Percentiles rank a stretch among this genome's conserved stretches.
Evolutionary conservation across 768 basidiomycete genomes (phyloP).

Genomic region (Lactifluus echinatus): DNA sequence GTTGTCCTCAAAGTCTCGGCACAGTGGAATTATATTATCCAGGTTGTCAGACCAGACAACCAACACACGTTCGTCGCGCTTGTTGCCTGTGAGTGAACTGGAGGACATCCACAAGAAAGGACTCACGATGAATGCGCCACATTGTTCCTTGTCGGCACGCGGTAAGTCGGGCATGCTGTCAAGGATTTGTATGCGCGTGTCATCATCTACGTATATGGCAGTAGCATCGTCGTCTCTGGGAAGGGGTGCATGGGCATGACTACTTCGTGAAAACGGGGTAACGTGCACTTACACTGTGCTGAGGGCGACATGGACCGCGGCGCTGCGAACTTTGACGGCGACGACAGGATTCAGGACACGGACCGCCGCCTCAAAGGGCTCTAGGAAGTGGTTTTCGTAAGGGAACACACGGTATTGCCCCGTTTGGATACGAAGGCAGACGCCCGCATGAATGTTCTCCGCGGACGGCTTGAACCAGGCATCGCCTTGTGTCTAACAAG

Average conservation of each 20-base stretch:
- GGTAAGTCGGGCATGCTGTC: slow-evolving; percentile 60
- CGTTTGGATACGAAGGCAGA: slow-evolving; percentile 61
- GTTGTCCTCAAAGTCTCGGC: slow-evolving; percentile 62
- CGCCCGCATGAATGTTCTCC: slow-evolving; percentile 72
- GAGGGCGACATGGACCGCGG: slow-evolving; percentile 73
- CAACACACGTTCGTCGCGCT: slow-evolving; percentile 79
- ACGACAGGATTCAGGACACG: slow-evolving; percentile 72
- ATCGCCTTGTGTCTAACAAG: slow-evolving; percentile 62
- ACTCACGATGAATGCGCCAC: slow-evolving; percentile 76
- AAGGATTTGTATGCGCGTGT: slow-evolving; percentile 83
- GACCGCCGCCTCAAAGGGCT: slow-evolving; percentile 76
- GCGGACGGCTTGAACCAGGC: slow-evolving; percentile 84
- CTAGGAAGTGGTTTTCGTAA: slow-evolving; percentile 73
- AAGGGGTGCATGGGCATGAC: not conserved
- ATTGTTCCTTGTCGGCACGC: slow-evolving; percentile 84
- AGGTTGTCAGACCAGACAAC: slow-evolving; percentile 82
- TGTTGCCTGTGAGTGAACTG: not conserved
- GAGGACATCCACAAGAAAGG: not conserved
- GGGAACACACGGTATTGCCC: slow-evolving; percentile 76
- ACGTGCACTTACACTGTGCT: slow-evolving; percentile 47
- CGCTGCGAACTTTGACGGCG: slow-evolving; percentile 72
- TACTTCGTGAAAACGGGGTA: not conserved
- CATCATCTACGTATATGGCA: slow-evolving; percentile 61
- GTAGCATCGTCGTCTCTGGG: slow-evolving; percentile 48
- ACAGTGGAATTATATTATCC: slow-evolving; percentile 69